Conservation (phyloP, 2,329 filamentous ascomycete genomes). For the Anisogramma anomala region DNA sequence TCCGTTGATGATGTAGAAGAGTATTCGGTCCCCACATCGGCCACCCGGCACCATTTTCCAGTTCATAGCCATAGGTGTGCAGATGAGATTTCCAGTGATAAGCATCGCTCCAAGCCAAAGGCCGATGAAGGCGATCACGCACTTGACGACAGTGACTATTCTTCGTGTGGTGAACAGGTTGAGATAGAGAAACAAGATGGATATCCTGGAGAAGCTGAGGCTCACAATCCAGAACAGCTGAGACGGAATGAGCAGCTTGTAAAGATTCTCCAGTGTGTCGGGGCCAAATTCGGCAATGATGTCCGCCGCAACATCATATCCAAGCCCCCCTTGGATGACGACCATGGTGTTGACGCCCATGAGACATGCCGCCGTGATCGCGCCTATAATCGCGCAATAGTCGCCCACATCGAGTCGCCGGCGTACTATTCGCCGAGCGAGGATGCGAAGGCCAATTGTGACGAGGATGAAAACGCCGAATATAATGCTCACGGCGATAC, state of each 20-base stretch:
- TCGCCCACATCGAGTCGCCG: neutral
- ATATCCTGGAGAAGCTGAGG: conserved; percentile 1
- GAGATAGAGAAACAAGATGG: neutral
- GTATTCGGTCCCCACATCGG: neutral
- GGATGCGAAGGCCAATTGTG: neutral
- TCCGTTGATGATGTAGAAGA: neutral
- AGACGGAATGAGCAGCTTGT: neutral
- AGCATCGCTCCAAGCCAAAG: neutral
- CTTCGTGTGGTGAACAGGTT: neutral
- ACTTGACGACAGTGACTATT: neutral
- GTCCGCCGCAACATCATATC: neutral
- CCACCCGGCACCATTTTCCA: neutral
- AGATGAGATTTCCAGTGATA: neutral
- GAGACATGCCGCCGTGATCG: neutral
- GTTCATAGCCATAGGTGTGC: neutral
- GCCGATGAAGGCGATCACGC: neutral
- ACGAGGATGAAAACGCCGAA: neutral
- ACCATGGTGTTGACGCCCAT: neutral
- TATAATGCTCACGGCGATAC: neutral
- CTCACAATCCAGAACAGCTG: neutral
- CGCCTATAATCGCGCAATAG: neutral
- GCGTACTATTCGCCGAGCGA: conserved; percentile 1
- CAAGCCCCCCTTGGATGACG: neutral
- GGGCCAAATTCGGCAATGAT: neutral
- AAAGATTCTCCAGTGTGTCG: neutral